Evolutionary conservation across 176 grass and related monocot species (phyloP).

Genomic region (Chrysopogon serrulatus): DNA sequence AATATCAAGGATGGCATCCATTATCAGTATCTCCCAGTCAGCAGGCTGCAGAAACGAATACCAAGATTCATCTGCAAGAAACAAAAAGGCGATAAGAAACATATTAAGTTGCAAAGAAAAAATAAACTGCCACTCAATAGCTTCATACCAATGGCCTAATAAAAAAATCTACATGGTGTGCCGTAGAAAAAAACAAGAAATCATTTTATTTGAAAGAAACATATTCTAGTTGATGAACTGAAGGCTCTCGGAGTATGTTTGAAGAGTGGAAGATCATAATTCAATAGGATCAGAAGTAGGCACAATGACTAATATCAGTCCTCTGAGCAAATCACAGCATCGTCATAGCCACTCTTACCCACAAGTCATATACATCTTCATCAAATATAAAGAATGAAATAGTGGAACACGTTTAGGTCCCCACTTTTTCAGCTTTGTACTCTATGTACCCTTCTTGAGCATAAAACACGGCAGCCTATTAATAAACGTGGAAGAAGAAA

Average conservation of each 20-base stretch:
- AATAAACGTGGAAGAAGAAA: background rate
- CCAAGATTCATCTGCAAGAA: slow-evolving; percentile 54
- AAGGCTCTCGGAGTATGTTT: background rate
- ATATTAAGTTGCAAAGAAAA: background rate
- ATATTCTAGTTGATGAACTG: background rate
- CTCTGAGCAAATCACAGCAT: background rate
- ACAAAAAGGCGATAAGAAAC: background rate
- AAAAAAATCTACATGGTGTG: too few species aligned
- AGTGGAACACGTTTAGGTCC: background rate
- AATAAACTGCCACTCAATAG: background rate
- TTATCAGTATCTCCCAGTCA: slow-evolving; percentile 60
- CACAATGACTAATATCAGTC: background rate
- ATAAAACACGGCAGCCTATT: background rate
- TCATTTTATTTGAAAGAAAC: background rate
- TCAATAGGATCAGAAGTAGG: background rate
- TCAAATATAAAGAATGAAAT: background rate
- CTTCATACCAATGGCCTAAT: background rate
- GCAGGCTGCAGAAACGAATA: slow-evolving; percentile 41
- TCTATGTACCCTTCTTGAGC: background rate
- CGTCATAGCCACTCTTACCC: background rate
- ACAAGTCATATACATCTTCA: background rate
- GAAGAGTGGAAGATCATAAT: background rate
- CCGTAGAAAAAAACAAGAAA: background rate
- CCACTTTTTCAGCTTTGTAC: background rate
- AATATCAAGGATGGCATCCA: slow-evolving; percentile 69